Evolutionary conservation across 2,329 filamentous ascomycete species (phyloP).

Genomic region (Calonectria pseudoturangicola): DNA sequence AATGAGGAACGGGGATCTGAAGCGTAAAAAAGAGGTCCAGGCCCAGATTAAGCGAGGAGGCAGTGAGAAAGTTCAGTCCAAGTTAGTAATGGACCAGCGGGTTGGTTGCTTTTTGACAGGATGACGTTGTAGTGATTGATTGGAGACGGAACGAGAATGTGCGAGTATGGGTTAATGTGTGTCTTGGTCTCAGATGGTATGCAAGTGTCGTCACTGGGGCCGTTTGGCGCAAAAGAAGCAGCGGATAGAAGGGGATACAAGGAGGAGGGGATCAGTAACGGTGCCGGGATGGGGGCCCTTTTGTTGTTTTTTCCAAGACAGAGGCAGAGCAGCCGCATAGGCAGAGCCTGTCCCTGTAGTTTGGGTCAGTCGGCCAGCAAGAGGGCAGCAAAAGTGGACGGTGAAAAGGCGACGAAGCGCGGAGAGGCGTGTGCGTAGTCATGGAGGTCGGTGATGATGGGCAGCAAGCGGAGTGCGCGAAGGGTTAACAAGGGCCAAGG

Average conservation of each 20-base stretch:
- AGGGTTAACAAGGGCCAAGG: slow-evolving; percentile 28
- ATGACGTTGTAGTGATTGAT: slow-evolving; percentile 37
- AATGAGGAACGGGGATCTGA: slow-evolving; percentile 50
- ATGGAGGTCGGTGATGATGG: slow-evolving; percentile 27
- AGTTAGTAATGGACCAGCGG: slow-evolving; percentile 28
- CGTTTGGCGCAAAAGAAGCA: slow-evolving; percentile 29
- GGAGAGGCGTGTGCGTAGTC: slow-evolving; percentile 38
- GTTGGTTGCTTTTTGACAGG: slow-evolving; percentile 32
- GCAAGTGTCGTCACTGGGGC: slow-evolving; percentile 36
- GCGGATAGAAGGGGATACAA: slow-evolving; percentile 27
- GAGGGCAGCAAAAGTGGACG: slow-evolving; percentile 29
- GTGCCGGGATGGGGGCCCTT: slow-evolving; percentile 34
- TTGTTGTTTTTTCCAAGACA: slow-evolving; percentile 38
- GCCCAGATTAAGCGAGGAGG: slow-evolving; percentile 46
- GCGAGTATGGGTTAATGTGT: slow-evolving; percentile 15
- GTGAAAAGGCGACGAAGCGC: slow-evolving; percentile 1
- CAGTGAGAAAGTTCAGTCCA: slow-evolving; percentile 42
- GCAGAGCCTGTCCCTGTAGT: slow-evolving; percentile 35
- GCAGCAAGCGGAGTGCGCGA: slow-evolving; percentile 39
- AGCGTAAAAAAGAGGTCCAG: slow-evolving; percentile 54
- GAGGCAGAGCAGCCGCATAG: slow-evolving; percentile 33
- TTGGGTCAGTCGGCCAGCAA: slow-evolving; percentile 33
- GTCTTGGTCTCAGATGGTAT: slow-evolving; percentile 30
- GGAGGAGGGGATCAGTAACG: slow-evolving; percentile 30
- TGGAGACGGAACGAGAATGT: slow-evolving; percentile 28